Evolutionary conservation across 1,139 yeast genomes (phyloP).

Genomic region (Tardiomyces blankii): DNA sequence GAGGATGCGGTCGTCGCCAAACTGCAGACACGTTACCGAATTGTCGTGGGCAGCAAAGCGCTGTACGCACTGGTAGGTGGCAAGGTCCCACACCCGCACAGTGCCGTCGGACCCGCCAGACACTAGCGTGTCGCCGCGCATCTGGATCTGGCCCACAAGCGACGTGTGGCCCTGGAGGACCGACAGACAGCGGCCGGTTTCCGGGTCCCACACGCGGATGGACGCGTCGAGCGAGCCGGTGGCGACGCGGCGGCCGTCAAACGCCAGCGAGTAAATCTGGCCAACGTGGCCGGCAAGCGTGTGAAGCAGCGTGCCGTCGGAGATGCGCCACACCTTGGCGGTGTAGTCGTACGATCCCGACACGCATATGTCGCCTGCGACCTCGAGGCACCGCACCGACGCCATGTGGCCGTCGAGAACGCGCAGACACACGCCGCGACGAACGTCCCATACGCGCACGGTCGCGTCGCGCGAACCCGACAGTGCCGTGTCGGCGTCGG

Average conservation of each 20-base stretch:
- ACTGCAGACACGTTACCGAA: slow-evolving; percentile 76
- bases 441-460: slow-evolving; percentile 83
- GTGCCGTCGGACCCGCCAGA: slow-evolving; percentile 90
- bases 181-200: slow-evolving; percentile 66
- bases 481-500: slow-evolving; percentile 45
- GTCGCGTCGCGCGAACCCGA: slow-evolving; percentile 89
- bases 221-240: slow-evolving; percentile 90
- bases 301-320: slow-evolving; percentile 62
- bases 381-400: slow-evolving; percentile 69
- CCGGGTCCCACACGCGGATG: slow-evolving; percentile 82
- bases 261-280: slow-evolving; percentile 76
- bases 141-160: slow-evolving; percentile 70
- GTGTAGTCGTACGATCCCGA: slow-evolving; percentile 86
- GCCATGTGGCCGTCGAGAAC: slow-evolving; percentile 66
- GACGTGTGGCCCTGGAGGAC: slow-evolving; percentile 67
- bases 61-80: slow-evolving; percentile 76
- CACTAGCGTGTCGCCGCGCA: slow-evolving; percentile 76
- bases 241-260: slow-evolving; percentile 67
- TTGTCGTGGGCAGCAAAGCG: slow-evolving; percentile 76
- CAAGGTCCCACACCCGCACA: slow-evolving; percentile 89
- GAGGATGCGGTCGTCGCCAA: slow-evolving; percentile 79
- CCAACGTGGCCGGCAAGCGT: slow-evolving; percentile 79
- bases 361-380: slow-evolving; percentile 33
- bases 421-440: slow-evolving; percentile 59
- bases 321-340: slow-evolving; percentile 78